Conservation (phyloP, 257 asterid genomes). For the Asclepias syriaca region DNA sequence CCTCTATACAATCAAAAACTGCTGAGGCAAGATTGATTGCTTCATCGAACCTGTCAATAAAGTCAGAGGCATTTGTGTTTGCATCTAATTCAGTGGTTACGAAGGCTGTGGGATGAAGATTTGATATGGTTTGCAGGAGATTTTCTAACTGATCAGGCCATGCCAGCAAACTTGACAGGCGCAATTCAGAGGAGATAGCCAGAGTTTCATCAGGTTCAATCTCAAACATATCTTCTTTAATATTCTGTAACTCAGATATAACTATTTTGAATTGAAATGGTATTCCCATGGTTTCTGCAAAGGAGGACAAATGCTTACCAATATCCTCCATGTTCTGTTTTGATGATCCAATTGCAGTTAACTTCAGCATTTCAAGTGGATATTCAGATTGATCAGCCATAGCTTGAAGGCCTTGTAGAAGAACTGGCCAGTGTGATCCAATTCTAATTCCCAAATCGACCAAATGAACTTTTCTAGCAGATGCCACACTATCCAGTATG, state of each 20-base stretch:
- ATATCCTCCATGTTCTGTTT: constrained; percentile 24
- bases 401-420: constrained; percentile 45
- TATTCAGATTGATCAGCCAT: constrained; percentile 14
- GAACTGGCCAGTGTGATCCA: constrained; percentile 35
- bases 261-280: constrained; percentile 20
- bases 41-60: constrained; percentile 26
- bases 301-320: constrained; percentile 26
- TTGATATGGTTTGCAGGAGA: constrained; percentile 20
- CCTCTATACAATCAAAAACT: constrained; percentile 28
- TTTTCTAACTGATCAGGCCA: constrained; percentile 23
- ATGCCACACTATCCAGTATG: constrained; percentile 30
- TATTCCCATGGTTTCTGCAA: constrained; percentile 29
- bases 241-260: constrained; percentile 21
- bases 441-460: constrained; percentile 29
- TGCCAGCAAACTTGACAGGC: constrained; percentile 20
- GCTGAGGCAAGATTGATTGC: constrained; percentile 23
- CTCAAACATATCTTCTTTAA: constrained; percentile 28
- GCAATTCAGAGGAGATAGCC: constrained; percentile 26
- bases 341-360: constrained; percentile 35
- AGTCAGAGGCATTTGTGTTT: constrained; percentile 17
- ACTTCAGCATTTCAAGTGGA: constrained; percentile 34
- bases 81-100: constrained; percentile 33
- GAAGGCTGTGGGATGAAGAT: constrained; percentile 30
- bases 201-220: constrained; percentile 25
- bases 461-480: constrained; percentile 35